Base-by-base conservation (phyloP, 176 grass and related monocot genomes). In the Bolboschoenus planiculmis region DNA sequence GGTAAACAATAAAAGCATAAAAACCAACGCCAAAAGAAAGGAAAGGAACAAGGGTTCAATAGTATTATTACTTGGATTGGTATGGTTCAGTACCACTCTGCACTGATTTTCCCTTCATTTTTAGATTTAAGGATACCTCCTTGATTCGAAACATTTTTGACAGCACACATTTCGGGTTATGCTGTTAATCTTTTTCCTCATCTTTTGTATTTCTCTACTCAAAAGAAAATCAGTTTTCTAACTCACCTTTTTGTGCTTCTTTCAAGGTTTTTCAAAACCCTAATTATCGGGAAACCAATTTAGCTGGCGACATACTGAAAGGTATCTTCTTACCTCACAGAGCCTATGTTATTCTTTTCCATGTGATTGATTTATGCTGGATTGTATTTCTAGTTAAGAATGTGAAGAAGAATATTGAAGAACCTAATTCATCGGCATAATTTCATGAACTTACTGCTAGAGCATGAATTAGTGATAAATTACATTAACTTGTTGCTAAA, bases 211-310 rank as follows among this genome's bases (percentile, higher is more conserved):
- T 27, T 64, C 14, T 64, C 30, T 15, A 34, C 13, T 56, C 13
- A 64, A 67, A 33, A 37, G 16, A 35, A 67, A 66, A 67, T 1
- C 2, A 36, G 63, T n/a, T 37, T 67, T 37, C 33, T 29, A 4
- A 56, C 40, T 79, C 20, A 79, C 7, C 58, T 82, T 23, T 83
- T 83, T 15, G 5, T 83, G 13, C 80, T 73, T 61, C 39, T 79
- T 80, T 51, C 46, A 40, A 90, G 88, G 50, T 86, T 86, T 66
- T 71, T 53, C 79, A 51, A 34, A 43, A 75, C 34, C 73, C 84
- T 73, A 78, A 90, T 75, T 89, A 84, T 62, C 36, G 10, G 31
- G 78, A 58, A 33, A 80, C 72, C 80, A 90, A 55, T 59, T 81
- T 39, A 35, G 36, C 71, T 14, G 72, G 46, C 37, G 80, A 90